Evolutionary conservation across 1,284 basidiomycete genomes (phyloP), one percentile per base, ranked within the genome.

Genomic region (Ceratobasidium sp.): DNA sequence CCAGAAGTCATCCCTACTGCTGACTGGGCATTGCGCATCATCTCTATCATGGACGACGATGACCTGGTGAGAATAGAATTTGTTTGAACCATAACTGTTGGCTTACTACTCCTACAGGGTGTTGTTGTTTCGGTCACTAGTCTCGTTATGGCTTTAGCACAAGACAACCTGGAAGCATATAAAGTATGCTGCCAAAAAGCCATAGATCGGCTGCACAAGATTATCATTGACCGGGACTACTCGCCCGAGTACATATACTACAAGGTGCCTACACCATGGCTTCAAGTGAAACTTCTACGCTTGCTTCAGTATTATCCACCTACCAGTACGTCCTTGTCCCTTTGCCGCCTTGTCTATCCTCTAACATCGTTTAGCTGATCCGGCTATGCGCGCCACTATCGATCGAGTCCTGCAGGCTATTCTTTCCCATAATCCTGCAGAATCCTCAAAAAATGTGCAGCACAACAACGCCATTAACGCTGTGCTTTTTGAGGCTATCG

Each of bases 381-480:
- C 89, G 0, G 89, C 93, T 12, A 84, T 97, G 73, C 87, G 88
- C 30, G 85, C 86, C 16, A 90, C 92, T 39, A 83, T 99, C 70
- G 88, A 95, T 76, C 88, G 92, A 71, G 92, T 98, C 23, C 84
- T 99, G 43, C 91, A 96, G 78, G 92, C 92, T 2, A 91, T 96
- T 78, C 93, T 99, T 87, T 67, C 64, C 21, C 64, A 67, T 21
- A 67, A 67, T 21, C 64, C 64, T 10, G 92, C 92, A 77, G 95
- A 94, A 80, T 94, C 94, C n/a, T 91, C 94, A 32, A 88, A 94
- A 77, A 98, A 98, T 77, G 93, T 98, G 14, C 97, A 99, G 79
- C 97, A 99, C 80, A 98, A 97, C 80, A 99, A 99, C 77, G 97
- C 97, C 12, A 96, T 97, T 79, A 96, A 98, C 79, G 93, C 97